Evolutionary conservation across 1,139 yeast genomes (phyloP).

Genomic region (Oligophagozyma castellii): DNA sequence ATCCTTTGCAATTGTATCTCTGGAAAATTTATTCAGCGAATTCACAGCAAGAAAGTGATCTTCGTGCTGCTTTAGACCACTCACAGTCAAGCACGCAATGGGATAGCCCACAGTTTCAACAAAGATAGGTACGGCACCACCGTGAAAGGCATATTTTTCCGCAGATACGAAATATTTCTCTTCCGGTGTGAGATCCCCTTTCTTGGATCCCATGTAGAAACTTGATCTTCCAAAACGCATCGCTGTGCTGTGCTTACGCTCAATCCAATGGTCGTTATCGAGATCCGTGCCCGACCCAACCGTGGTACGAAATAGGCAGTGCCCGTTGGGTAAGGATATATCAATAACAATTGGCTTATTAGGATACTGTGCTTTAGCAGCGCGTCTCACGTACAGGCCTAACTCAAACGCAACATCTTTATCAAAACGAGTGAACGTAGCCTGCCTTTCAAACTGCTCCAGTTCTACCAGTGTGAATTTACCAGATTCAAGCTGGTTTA

Average conservation of each 20-base stretch:
- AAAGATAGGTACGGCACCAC: conserved; percentile 48
- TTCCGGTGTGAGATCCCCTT: conserved; percentile 13
- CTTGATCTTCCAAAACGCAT: conserved; percentile 40
- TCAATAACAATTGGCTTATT: conserved; percentile 35
- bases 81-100: conserved; percentile 43
- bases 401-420: conserved; percentile 16
- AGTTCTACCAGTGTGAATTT: conserved; percentile 10
- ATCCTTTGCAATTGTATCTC: conserved; percentile 4
- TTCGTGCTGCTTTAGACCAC: conserved; percentile 33
- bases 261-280: conserved; percentile 50
- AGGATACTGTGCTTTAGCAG: conserved; percentile 14
- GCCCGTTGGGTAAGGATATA: conserved; percentile 36
- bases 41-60: conserved; percentile 19
- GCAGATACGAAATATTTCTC: conserved; percentile 32
- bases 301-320: conserved; percentile 38
- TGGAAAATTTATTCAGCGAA: conserved; percentile 8
- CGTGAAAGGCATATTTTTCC: conserved; percentile 43
- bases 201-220: conserved; percentile 39
- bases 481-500: conserved; percentile 6
- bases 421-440: conserved; percentile 10
- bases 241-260: conserved; percentile 40
- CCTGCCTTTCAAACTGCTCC: conserved; percentile 10
- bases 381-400: conserved; percentile 12
- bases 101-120: conserved; percentile 32
- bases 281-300: conserved; percentile 29